phyloP scores from a whole-genome alignment of 2,329 filamentous ascomycete species.

The Alternaria sp. region DNA sequence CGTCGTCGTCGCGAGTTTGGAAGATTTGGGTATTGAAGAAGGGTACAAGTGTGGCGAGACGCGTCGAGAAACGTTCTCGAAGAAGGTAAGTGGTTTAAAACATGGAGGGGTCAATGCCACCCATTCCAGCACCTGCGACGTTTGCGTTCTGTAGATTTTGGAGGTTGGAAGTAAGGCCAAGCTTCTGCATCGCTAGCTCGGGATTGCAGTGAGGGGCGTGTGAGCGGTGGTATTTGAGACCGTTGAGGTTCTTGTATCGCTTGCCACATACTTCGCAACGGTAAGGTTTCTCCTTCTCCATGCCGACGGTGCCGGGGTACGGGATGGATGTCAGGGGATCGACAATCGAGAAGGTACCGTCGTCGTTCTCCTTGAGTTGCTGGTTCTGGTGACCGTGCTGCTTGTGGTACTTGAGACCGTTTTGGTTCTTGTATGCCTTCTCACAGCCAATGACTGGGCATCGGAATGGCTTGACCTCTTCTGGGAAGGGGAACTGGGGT shows the following conservation, averaged over 20 bases:
- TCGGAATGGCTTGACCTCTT: slow-evolving; percentile 97
- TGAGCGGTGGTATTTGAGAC: slow-evolving; percentile 84
- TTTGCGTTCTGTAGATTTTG: slow-evolving; percentile 56
- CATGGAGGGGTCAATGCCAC: slow-evolving; percentile 65
- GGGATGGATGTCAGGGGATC: slow-evolving; percentile 94
- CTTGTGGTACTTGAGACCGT: slow-evolving; percentile 92
- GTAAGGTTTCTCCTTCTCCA: slow-evolving; percentile 99
- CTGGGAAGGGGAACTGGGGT: slow-evolving; percentile 60
- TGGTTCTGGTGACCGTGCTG: slow-evolving; percentile 95
- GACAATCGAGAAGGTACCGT: slow-evolving; percentile 97
- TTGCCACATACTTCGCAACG: slow-evolving; percentile 97
- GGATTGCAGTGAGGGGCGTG: slow-evolving; percentile 90
- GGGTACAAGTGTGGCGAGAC: slow-evolving; percentile 21
- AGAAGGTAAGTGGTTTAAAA: slow-evolving; percentile 34
- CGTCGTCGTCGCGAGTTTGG: slow-evolving; percentile 28
- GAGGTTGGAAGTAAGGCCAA: slow-evolving; percentile 50
- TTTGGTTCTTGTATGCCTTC: slow-evolving; percentile 99
- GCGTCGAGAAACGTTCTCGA: slow-evolving; percentile 8
- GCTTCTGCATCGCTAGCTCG: slow-evolving; percentile 69
- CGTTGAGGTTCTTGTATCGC: slow-evolving; percentile 98
- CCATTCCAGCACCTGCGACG: slow-evolving; percentile 63
- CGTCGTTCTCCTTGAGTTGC: slow-evolving; percentile 93
- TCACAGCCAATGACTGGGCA: slow-evolving; percentile 98
- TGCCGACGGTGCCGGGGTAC: slow-evolving; percentile 95
- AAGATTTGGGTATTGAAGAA: slow-evolving; percentile 36